A percentile compares a stretch with the other conserved stretches of the same genome.
Conservation (phyloP, 2,329 filamentous ascomycete genomes). For the Alternaria brassicicola region DNA sequence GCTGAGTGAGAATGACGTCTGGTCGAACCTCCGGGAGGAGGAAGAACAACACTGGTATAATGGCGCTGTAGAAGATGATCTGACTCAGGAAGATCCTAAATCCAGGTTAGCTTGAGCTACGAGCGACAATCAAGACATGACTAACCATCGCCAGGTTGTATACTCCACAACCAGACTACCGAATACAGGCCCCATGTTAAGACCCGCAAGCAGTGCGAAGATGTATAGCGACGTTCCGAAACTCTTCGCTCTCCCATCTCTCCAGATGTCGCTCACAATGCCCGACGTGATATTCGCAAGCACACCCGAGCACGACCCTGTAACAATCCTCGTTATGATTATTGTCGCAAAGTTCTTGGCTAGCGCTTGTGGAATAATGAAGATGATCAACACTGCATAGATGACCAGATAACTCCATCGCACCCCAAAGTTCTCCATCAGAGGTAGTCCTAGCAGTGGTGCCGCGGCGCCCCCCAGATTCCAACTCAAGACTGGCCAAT, state of each 20-base stretch:
- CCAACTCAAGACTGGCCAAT: constrained; percentile 52
- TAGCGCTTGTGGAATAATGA: constrained; percentile 52
- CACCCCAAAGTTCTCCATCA: constrained; percentile 55
- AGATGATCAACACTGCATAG: constrained; percentile 51
- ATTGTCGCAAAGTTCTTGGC: constrained; percentile 55
- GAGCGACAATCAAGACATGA: constrained; percentile 2
- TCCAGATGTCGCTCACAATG: constrained; percentile 48
- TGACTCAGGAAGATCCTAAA: constrained; percentile 54
- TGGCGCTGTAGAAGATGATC: constrained; percentile 54
- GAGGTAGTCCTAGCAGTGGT: constrained; percentile 50
- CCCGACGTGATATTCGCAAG: constrained; percentile 50
- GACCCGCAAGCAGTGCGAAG: constrained; percentile 52
- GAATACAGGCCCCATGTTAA: constrained; percentile 54
- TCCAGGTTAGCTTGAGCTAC: constrained; percentile 10
- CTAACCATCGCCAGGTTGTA: constrained; percentile 52
- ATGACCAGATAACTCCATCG: constrained; percentile 52
- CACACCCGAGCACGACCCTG: constrained; percentile 52
- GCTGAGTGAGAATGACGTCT: constrained; percentile 53
- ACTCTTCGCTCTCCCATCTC: constrained; percentile 48
- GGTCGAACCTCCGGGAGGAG: constrained; percentile 56
- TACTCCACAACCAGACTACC: constrained; percentile 50
- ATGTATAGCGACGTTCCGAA: constrained; percentile 54
- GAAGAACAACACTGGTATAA: constrained; percentile 52
- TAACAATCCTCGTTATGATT: constrained; percentile 53
- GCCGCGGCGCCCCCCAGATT: constrained; percentile 52